phyloP scores from a whole-genome alignment of 1,284 basidiomycete species.

The Sporisorium iseilematis-ciliati region DNA sequence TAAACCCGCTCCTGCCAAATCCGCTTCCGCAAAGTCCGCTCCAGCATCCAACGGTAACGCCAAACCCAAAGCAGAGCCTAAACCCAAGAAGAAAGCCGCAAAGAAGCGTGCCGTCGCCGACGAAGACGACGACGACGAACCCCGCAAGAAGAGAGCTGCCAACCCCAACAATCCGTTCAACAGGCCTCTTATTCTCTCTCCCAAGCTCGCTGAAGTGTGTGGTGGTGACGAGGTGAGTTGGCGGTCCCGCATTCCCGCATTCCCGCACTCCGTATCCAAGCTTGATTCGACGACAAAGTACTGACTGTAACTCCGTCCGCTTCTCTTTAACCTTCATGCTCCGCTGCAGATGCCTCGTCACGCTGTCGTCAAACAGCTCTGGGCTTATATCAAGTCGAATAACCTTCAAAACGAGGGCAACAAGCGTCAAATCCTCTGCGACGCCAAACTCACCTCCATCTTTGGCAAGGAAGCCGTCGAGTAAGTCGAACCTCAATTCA shows the following conservation, averaged over 20 bases:
- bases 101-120: slow-evolving; percentile 40
- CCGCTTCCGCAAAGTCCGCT: slow-evolving; percentile 22
- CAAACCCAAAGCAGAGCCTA: slow-evolving; percentile 44
- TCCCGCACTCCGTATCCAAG: neutral
- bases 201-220: slow-evolving; percentile 64
- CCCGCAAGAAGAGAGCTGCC: slow-evolving; percentile 53
- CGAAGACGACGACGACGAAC: slow-evolving; percentile 49
- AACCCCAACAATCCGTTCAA: slow-evolving; percentile 69
- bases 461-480: slow-evolving; percentile 82
- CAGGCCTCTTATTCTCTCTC: slow-evolving; percentile 60
- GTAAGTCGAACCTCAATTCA: slow-evolving; percentile 38
- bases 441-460: slow-evolving; percentile 77
- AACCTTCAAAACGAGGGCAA: slow-evolving; percentile 83
- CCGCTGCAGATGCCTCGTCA: slow-evolving; percentile 78
- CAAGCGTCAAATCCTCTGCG: slow-evolving; percentile 84
- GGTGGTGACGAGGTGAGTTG: slow-evolving; percentile 61
- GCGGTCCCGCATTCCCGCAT: neutral
- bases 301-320: slow-evolving; percentile 63
- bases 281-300: neutral
- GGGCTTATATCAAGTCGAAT: slow-evolving; percentile 84
- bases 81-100: slow-evolving; percentile 63
- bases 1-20: slow-evolving; percentile 33
- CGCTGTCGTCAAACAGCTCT: slow-evolving; percentile 87
- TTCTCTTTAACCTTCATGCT: slow-evolving; percentile 70
- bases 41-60: slow-evolving; percentile 37